phyloP scores from a whole-genome alignment of 2,329 filamentous ascomycete species.

The Botrytis byssoidea region DNA sequence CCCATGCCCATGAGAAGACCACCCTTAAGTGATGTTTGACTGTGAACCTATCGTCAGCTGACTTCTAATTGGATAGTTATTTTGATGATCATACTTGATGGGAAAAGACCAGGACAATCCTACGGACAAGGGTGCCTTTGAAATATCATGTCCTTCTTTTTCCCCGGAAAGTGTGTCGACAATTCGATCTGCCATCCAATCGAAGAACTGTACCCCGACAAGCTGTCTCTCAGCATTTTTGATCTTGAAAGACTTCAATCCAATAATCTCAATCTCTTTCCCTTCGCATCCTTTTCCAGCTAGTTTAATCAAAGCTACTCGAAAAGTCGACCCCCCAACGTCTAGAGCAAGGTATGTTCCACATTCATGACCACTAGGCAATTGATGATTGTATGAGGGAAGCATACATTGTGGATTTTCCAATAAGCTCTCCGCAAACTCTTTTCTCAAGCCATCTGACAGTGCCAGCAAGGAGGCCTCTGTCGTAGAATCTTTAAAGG shows the following conservation, averaged over 20 bases:
- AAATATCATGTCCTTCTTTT: constrained; percentile 41
- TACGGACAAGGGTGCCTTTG: constrained; percentile 49
- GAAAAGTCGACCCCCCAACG: constrained; percentile 67
- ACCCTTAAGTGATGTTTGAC: constrained; percentile 61
- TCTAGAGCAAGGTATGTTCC: constrained; percentile 63
- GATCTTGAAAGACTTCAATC: constrained; percentile 57
- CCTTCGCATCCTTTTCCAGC: constrained; percentile 46
- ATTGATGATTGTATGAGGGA: constrained; percentile 63
- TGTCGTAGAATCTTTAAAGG: constrained; percentile 50
- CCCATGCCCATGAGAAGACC: constrained; percentile 63
- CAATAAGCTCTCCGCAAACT: constrained; percentile 54
- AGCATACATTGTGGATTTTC: constrained; percentile 60
- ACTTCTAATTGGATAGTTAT: constrained; percentile 27
- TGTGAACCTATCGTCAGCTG: constrained; percentile 40
- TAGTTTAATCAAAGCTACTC: constrained; percentile 63
- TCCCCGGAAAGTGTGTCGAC: constrained; percentile 53
- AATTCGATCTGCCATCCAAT: constrained; percentile 66
- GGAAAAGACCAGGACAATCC: constrained; percentile 70
- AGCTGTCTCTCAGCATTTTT: constrained; percentile 54
- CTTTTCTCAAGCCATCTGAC: constrained; percentile 50
- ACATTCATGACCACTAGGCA: constrained; percentile 58
- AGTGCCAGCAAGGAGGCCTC: constrained; percentile 45
- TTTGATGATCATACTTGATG: constrained; percentile 54
- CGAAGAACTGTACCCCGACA: constrained; percentile 60
- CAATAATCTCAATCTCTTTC: constrained; percentile 52